Evolutionary conservation across 1,284 basidiomycete species (phyloP).

Genomic region (Apiotrichum veenhuisii): DNA sequence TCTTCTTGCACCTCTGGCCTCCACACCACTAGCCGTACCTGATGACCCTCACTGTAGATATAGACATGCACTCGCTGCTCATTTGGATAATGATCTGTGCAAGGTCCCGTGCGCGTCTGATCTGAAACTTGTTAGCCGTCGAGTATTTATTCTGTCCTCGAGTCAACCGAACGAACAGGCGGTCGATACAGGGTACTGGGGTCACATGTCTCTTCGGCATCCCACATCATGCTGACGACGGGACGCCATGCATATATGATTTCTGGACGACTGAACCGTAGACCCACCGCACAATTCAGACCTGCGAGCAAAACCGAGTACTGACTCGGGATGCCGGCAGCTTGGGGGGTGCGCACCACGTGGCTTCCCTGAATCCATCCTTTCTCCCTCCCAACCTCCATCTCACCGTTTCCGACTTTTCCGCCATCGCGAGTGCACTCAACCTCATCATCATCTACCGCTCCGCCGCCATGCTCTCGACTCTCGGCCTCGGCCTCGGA

Average conservation of each 20-base stretch:
- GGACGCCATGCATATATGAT: too few species aligned
- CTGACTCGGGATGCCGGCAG: too few species aligned
- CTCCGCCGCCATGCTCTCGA: constrained; percentile 8
- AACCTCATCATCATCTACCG: background rate
- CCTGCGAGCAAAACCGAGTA: too few species aligned
- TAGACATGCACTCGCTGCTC: constrained; percentile 18
- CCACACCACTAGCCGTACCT: background rate
- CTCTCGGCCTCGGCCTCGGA: constrained; percentile 3
- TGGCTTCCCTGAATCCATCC: background rate
- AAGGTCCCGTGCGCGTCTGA: too few species aligned
- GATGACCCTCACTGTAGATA: constrained; percentile 5
- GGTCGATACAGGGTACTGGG: too few species aligned
- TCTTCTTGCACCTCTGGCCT: background rate
- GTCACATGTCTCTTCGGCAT: too few species aligned
- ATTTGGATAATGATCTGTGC: background rate
- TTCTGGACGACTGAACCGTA: too few species aligned
- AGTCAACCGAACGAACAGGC: too few species aligned
- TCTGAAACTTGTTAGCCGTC: too few species aligned
- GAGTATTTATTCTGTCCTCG: too few species aligned
- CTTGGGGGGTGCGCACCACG: background rate
- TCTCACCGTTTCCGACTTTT: background rate
- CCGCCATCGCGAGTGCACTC: background rate
- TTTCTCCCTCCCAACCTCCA: background rate
- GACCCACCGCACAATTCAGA: too few species aligned
- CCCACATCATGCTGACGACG: too few species aligned